Base-by-base conservation (phyloP, 2,329 filamentous ascomycete species). In the Colletotrichum theobromicola region DNA sequence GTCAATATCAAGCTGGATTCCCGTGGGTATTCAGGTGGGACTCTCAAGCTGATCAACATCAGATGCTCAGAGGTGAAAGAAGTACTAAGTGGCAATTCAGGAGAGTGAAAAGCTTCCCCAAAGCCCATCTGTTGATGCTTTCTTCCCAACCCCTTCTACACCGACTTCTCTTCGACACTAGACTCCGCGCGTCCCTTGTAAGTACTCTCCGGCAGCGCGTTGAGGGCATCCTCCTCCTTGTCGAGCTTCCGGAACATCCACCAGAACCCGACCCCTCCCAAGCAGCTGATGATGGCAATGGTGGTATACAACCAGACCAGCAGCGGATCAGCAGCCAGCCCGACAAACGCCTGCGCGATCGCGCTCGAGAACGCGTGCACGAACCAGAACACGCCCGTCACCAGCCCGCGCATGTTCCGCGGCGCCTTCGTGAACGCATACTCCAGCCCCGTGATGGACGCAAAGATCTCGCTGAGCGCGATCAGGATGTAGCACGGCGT, bases 391-490 rank as follows among this genome's bases (percentile, higher is more conserved):
- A 92, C 84, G 7, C 88, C 87, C 68, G 82, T 83, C 57, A 93
- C 89, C 10, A 93, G 82, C 3, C 88, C 90, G 3, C 90, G 87
- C 91, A 93, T 93, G 81, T 92, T 92, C 77, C 85, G 87, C 5
- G 91, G 91, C 1, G 90, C 90, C 79, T 93, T 92, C 76, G 90
- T 91, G 81, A 89, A 93, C 4, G 91, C 91, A 76, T 92, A 92
- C 79, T 93, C 91, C 18, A 92, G 87, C 6, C 88, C 88, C 3
- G 80, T 82, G 74, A 82, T 81, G 50, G 79, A 81, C 8, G 80
- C 77, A 46, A 74, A 71, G 32, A 82, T 81, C 74, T 82, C 80
- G 50, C 80, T 78, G 16, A 82, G 70, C 4, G 79, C 81, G 64
- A 81, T 78, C 26, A 81, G 72, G n/a, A 82, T 69, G 69, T 81